Percentiles rank a stretch among this genome's conserved stretches.
These are phyloP conservation scores for Metarhizium guizhouense DNA, from an alignment of 2,329 filamentous ascomycete species.

Conservation along the genomic window DNA sequence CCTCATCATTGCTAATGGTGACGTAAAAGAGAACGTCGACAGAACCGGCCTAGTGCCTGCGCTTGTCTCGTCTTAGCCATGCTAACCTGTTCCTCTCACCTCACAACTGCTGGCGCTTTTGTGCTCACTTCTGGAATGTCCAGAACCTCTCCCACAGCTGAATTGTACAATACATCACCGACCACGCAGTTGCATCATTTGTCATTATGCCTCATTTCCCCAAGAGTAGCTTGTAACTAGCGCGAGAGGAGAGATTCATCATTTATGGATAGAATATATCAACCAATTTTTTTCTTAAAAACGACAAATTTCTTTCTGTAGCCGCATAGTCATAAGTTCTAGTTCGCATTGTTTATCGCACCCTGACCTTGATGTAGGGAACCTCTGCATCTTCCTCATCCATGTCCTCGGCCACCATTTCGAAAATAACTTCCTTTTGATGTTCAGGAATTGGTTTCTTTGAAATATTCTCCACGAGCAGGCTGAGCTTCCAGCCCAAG, in stretches of 20 bases:
- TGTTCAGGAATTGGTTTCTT: slow-evolving; percentile 88
- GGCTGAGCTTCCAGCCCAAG: slow-evolving; percentile 72
- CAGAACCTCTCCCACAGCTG: no score
- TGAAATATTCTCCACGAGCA: slow-evolving; percentile 79
- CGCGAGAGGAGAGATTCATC: no score
- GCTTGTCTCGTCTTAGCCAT: slow-evolving; percentile 38
- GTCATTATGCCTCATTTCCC: neutral
- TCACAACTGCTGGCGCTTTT: no score
- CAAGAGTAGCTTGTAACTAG: neutral
- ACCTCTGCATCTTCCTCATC: slow-evolving; percentile 93
- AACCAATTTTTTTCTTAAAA: neutral
- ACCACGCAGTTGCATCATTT: neutral
- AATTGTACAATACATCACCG: no score
- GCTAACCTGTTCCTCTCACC: no score
- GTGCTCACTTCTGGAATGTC: no score
- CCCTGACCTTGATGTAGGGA: slow-evolving; percentile 87
- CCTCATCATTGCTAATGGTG: slow-evolving; percentile 21
- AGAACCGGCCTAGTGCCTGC: neutral
- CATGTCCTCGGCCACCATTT: slow-evolving; percentile 85
- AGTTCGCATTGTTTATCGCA: slow-evolving; percentile 25
- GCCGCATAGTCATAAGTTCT: slow-evolving; percentile 5
- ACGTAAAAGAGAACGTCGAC: slow-evolving; percentile 18
- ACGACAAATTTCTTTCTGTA: neutral
- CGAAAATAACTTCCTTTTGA: slow-evolving; percentile 93
- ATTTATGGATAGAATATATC: neutral